phyloP scores from a whole-genome alignment of 106 monocot genomes.

The Vanilla planifolia region DNA sequence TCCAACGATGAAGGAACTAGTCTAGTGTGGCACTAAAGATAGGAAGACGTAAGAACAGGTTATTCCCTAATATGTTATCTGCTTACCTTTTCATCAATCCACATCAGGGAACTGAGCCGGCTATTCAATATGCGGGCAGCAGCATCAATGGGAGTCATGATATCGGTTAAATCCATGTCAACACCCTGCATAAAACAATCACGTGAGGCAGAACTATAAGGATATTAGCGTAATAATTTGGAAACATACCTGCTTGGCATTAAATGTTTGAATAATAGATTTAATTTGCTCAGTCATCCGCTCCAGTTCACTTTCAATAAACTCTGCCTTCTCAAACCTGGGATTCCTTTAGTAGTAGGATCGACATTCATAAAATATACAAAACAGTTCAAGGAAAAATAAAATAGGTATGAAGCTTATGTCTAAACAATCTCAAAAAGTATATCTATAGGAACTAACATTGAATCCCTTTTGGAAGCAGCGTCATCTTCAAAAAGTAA shows the following conservation, averaged over 20 bases:
- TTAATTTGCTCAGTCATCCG: conserved; percentile 90
- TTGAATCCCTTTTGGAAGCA: no score
- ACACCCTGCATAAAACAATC: conserved; percentile 46
- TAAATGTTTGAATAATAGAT: conserved; percentile 74
- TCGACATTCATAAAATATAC: no score
- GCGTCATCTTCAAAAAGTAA: no score
- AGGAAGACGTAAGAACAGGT: no score
- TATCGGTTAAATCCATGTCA: conserved; percentile 48
- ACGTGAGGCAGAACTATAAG: background rate
- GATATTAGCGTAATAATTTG: background rate
- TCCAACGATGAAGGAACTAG: no score
- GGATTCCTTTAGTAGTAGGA: background rate
- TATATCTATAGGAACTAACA: no score
- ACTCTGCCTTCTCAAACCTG: conserved; percentile 92
- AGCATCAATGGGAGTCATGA: conserved; percentile 78
- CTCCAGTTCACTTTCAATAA: conserved; percentile 78
- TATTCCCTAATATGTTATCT: no score
- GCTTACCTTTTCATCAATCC: conserved; percentile 93
- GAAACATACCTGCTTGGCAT: conserved; percentile 69
- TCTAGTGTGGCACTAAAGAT: no score
- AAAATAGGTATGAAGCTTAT: no score
- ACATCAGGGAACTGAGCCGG: conserved; percentile 87
- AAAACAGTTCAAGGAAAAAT: no score
- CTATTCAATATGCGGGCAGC: conserved; percentile 88
- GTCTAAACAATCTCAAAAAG: no score